Evolutionary conservation across 306 rosid species (phyloP).

Genomic region (Canavalia gladiata): DNA sequence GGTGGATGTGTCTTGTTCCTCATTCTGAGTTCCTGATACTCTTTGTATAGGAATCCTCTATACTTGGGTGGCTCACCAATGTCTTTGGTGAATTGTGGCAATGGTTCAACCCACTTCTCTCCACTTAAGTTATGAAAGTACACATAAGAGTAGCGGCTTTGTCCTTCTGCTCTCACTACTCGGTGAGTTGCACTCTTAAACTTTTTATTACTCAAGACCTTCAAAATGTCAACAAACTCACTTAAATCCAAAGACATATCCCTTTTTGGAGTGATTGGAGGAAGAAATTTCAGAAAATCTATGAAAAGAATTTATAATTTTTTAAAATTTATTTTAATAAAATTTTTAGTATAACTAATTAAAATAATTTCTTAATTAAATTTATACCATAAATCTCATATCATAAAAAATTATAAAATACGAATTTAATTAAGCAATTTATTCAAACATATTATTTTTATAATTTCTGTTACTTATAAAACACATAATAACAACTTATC

Average conservation of each 20-base stretch:
- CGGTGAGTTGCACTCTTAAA: slow-evolving; percentile 65
- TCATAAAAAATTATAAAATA: too few relatives aligned
- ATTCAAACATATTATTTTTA: neutral
- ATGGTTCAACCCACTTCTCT: slow-evolving; percentile 68
- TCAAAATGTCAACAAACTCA: slow-evolving; percentile 16
- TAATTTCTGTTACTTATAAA: neutral
- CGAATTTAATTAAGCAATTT: too few relatives aligned
- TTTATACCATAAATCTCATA: too few relatives aligned
- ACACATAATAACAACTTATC: neutral
- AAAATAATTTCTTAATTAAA: too few relatives aligned
- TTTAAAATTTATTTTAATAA: too few relatives aligned
- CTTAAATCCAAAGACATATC: neutral
- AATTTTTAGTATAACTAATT: too few relatives aligned
- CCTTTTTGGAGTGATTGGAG: too few relatives aligned
- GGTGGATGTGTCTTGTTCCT: slow-evolving; percentile 64
- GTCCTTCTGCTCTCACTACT: slow-evolving; percentile 55
- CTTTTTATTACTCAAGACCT: slow-evolving; percentile 66
- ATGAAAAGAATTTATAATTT: too few relatives aligned
- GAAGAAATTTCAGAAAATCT: too few relatives aligned
- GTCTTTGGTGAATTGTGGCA: slow-evolving; percentile 55
- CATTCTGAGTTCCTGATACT: slow-evolving; percentile 55
- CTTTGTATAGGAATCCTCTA: slow-evolving; percentile 56
- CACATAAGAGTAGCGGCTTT: slow-evolving; percentile 53
- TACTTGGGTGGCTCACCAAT: slow-evolving; percentile 64
- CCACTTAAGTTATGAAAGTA: slow-evolving; percentile 58